Evolutionary conservation across 2,329 filamentous ascomycete genomes (phyloP), one percentile per base, ranked within the genome.

Genomic region (Ciborinia camelliae): DNA sequence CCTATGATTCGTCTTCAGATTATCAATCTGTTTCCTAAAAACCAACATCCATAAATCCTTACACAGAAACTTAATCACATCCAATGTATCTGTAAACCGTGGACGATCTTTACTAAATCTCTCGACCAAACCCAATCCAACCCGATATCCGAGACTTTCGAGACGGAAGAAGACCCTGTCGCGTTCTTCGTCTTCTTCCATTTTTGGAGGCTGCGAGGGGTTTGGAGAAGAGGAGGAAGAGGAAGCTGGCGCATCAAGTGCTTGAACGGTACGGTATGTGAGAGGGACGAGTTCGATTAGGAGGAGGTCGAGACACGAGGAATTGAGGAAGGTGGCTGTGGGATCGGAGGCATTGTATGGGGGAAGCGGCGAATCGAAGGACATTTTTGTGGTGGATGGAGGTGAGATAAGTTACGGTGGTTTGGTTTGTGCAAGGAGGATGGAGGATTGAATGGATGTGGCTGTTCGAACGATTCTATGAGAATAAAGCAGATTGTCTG

Each of bases 61-160:
- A 85, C 95, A 99, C 58, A 99, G 82, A 75, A 99, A 98, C 77
- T 99, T 99, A 76, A 99, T 99, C 58, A 93, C 90, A 75, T 98
- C 95, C 50, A 99, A 86, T 4, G 93, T 93, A 72, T 97, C 92
- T 67, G 89, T 91, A 75, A 97, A 96, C 57, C 92, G 90, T 48
- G 94, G 92, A 60, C 92, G 84, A 76, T 96, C 90, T 74, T 86
- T 84, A 12, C 90, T 92, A 80, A 95, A 93, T 62, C 93, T 84
- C 79, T 99, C 95, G 26, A 93, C 92, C 64, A 98, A 82, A 0
- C 95, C 95, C 78, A 97, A 85, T 0, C 95, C 95, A 63, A 99
- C 95, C 48, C 95, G 82, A 78, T 97, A 98, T 15, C 95, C 95
- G 69, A 97, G 77, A 68, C 81, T 84, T 75, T 99, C 95, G 12